Evolutionary conservation across 805 yeast genomes (phyloP).

Genomic region (Yarrowia keelungensis): DNA sequence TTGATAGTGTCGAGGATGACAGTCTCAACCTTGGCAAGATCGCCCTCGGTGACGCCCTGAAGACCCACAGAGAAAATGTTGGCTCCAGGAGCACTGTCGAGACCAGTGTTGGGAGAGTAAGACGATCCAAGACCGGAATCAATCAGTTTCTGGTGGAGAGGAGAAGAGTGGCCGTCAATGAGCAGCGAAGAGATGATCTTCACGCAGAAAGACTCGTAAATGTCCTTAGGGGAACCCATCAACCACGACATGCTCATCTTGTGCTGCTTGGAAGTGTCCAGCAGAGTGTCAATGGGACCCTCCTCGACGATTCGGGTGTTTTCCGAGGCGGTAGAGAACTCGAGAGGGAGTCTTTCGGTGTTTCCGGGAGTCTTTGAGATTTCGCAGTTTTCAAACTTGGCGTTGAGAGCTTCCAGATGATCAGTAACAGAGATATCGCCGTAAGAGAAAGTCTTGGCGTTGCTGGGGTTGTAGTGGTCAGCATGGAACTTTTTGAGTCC

Average conservation of each 20-base stretch:
- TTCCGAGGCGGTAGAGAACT: slow-evolving; percentile 45
- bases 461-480: slow-evolving; percentile 85
- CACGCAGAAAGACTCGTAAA: slow-evolving; percentile 74
- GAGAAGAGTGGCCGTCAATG: slow-evolving; percentile 91
- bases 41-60: slow-evolving; percentile 68
- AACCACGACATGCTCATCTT: slow-evolving; percentile 90
- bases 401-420: slow-evolving; percentile 57
- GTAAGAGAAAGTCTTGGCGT: slow-evolving; percentile 84
- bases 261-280: slow-evolving; percentile 69
- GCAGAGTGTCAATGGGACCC: slow-evolving; percentile 86
- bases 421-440: slow-evolving; percentile 73
- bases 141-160: slow-evolving; percentile 82
- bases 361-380: slow-evolving; percentile 43
- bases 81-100: slow-evolving; percentile 79
- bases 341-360: slow-evolving; percentile 31
- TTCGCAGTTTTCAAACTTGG: slow-evolving; percentile 46
- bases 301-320: slow-evolving; percentile 52
- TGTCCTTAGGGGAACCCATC: slow-evolving; percentile 73
- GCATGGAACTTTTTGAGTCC: slow-evolving; percentile 81
- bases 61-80: slow-evolving; percentile 84
- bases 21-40: slow-evolving; percentile 56
- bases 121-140: slow-evolving; percentile 88
- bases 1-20: slow-evolving; percentile 58
- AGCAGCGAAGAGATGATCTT: slow-evolving; percentile 73
- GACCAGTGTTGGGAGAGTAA: slow-evolving; percentile 84